Evolutionary conservation across 2,329 filamentous ascomycete species (phyloP), one percentile per base, ranked within the genome.

Genomic region (Penicillium decumbens): DNA sequence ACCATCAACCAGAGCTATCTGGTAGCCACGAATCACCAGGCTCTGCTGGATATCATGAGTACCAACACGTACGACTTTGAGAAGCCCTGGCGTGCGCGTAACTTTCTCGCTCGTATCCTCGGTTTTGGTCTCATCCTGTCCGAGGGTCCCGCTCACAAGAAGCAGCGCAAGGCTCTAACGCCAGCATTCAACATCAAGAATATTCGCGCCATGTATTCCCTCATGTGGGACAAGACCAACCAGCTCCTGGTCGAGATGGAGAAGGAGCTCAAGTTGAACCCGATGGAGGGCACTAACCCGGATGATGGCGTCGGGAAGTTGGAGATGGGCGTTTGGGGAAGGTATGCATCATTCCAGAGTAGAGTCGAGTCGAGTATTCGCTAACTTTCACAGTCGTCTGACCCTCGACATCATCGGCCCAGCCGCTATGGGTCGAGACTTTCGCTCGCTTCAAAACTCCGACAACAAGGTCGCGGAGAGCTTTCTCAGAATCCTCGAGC

Each of bases 61-160:
- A 72, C 76, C 35, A 76, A 75, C 33, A 74, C 72, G 3, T 80
- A 80, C 48, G 77, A 80, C 51, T 79, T 78, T 43, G 74, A 78
- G 56, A 80, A 80, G 56, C 77, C 77, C 4, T 63, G 62, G 40
- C 66, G 65, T 39, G 58, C 69, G 6, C 71, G 72, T 18, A 66
- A 67, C 13, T 76, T 79, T 43, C 61, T 81, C 12, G 66, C 71
- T 0, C 68, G 70, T 1, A 74, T 80, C 18, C 62, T 80, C 1
- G 78, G 77, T 1, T 73, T 77, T 41, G 77, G 78, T 0, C 52
- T 80, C 45, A 71, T 80, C 37, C 65, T 78, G 50, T 73, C 73
- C 0, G 77, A 80, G 54, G 77, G 76, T 2, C 70, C 74, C 4
- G 72, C 71, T 24, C 78, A 81, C 58, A 73, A 70, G 52, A 73